phyloP scores from a whole-genome alignment of 2,329 filamentous ascomycete genomes.

The Aspergillus ochraceoroseus region DNA sequence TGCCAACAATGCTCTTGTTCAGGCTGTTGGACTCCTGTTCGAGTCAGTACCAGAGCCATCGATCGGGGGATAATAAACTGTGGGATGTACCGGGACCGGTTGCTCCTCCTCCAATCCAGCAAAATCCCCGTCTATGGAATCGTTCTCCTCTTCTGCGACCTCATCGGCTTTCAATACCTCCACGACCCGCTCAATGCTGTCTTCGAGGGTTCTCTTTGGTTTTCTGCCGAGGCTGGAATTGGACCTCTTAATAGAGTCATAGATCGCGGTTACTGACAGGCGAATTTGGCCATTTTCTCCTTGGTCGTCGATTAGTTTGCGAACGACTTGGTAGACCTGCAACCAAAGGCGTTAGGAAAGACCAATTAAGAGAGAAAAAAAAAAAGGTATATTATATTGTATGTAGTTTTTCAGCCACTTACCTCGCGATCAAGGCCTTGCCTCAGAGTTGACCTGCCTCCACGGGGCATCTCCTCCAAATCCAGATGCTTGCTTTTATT shows the following conservation, averaged over 20 bases:
- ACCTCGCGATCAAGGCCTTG: slow-evolving; percentile 61
- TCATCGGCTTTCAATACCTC: slow-evolving; percentile 65
- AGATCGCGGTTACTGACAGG: slow-evolving; percentile 60
- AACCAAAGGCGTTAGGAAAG: slow-evolving; percentile 12
- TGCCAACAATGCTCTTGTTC: slow-evolving; percentile 60
- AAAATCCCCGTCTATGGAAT: slow-evolving; percentile 49
- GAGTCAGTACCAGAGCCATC: slow-evolving; percentile 16
- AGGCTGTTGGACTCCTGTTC: slow-evolving; percentile 55
- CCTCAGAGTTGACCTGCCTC: slow-evolving; percentile 47
- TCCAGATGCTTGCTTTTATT: background rate
- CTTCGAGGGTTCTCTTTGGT: slow-evolving; percentile 75
- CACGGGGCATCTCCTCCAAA: slow-evolving; percentile 37
- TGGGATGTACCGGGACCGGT: slow-evolving; percentile 25
- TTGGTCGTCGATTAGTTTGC: slow-evolving; percentile 67
- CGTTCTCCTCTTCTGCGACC: slow-evolving; percentile 50
- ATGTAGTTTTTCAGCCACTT: slow-evolving; percentile 14
- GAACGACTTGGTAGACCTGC: slow-evolving; percentile 70
- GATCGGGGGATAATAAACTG: background rate
- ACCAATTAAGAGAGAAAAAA: background rate
- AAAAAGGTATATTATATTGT: no score
- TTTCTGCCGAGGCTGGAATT: slow-evolving; percentile 81
- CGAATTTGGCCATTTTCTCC: slow-evolving; percentile 47
- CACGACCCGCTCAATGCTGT: slow-evolving; percentile 77
- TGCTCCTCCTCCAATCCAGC: slow-evolving; percentile 46
- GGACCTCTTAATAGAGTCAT: slow-evolving; percentile 74